Conservation (phyloP, 2,329 filamentous ascomycete species). For the Fusarium sp. region DNA sequence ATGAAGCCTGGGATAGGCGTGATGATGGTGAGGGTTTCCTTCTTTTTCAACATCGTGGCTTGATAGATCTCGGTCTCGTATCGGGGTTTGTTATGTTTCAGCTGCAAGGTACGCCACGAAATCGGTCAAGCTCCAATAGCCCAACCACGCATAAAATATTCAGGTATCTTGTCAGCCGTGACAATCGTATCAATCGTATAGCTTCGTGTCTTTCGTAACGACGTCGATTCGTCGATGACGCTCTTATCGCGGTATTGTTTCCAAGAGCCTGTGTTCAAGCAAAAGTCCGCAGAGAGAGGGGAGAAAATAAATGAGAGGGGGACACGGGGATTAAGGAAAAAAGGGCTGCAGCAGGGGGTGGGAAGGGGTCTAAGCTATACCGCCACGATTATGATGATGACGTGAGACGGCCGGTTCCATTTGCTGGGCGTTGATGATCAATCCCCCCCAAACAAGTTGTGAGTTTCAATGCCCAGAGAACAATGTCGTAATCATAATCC, state of each 20-base stretch:
- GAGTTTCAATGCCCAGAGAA: not conserved
- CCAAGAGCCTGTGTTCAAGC: slow-evolving; percentile 3
- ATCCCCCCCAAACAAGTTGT: slow-evolving; percentile 2
- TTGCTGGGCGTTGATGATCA: slow-evolving; percentile 24
- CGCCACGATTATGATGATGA: slow-evolving; percentile 42
- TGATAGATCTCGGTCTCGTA: slow-evolving; percentile 1
- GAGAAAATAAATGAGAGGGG: slow-evolving; percentile 3
- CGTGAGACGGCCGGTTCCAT: slow-evolving; percentile 40
- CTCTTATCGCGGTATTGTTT: slow-evolving; percentile 15
- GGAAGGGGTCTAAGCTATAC: slow-evolving; percentile 13
- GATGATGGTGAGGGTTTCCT: slow-evolving; percentile 74
- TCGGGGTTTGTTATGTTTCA: slow-evolving; percentile 31
- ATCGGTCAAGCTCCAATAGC: not conserved
- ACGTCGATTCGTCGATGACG: not conserved
- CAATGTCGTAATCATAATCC: slow-evolving; percentile 21
- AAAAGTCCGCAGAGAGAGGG: not conserved
- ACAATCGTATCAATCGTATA: slow-evolving; percentile 10
- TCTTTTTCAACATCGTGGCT: slow-evolving; percentile 68
- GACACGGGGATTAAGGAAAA: slow-evolving; percentile 14
- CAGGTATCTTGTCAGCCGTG: not conserved
- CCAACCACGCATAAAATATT: not conserved
- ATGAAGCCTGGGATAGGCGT: slow-evolving; percentile 78
- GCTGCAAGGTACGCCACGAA: slow-evolving; percentile 24
- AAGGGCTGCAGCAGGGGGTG: slow-evolving; percentile 2
- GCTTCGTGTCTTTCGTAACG: slow-evolving; percentile 2